Evolutionary conservation across 1,284 basidiomycete genomes (phyloP), one percentile per base, ranked within the genome.

Genomic region (Sphaerobolus stellatus): DNA sequence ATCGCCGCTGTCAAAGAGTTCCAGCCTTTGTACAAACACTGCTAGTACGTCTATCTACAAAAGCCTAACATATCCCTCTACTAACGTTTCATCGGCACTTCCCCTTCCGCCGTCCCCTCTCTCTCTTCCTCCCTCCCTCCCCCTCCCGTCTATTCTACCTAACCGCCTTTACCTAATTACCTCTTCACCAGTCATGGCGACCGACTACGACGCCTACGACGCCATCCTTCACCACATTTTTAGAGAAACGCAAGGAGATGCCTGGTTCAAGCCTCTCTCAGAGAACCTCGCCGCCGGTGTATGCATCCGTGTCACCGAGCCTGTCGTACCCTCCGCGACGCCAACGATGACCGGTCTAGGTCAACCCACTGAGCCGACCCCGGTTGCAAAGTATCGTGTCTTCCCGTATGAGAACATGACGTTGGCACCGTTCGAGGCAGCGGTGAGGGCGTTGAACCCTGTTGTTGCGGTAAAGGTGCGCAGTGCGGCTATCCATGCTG

Each of bases 381-480:
- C 45, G 14, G 14, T 22, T 30, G 43, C 51, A 18, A 73, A 75
- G 52, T 88, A 85, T 66, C 79, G 86, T 33, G 77, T 84, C 25
- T 88, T 88, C 64, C 86, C 86, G 4, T 88, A 88, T 66, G 84
- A 88, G 63, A 76, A 77, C 60, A 66, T 58, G 43, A 69, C 75
- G 65, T 75, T 88, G 48, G 80, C 78, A 30, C 83, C 86, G 25
- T 88, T 88, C 61, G 84, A 89, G 70, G 80, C 81, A 9, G 87
- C 87, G 6, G 76, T 92, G 9, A 77, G 81, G 7, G 70, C 73
- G 28, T 75, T 93, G 51, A 92, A 92, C 63, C 87, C 88, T 14
- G 83, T 90, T 46, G 86, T 90, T 41, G 89, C 89, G 3, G 84
- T 92, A 64, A 91, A 90, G 70, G 73, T 90, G 43, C 82, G 88